Percentiles rank a stretch among this genome's conserved stretches.
phyloP scores from a whole-genome alignment of 257 asterid species.

The Capsicum chinense region DNA sequence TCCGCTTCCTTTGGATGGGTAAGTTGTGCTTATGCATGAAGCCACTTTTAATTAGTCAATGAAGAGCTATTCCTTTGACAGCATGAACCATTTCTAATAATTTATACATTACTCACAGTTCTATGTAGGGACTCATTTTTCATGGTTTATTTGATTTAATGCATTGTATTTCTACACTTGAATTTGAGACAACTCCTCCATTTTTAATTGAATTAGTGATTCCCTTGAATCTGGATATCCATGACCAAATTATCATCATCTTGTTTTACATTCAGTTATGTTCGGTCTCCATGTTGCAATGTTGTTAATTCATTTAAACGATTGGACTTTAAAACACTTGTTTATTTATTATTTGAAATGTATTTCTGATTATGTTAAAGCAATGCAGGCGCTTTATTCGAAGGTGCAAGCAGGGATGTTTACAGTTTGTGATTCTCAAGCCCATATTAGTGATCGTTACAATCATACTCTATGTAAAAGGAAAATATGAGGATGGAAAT shows the following conservation, averaged over 20 bases:
- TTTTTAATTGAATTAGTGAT: background rate
- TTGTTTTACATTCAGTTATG: background rate
- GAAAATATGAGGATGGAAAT: constrained; percentile 91
- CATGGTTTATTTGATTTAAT: background rate
- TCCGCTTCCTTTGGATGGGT: constrained; percentile 96
- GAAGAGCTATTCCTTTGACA: background rate
- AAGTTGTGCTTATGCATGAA: constrained; percentile 39
- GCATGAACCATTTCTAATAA: background rate
- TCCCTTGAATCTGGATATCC: background rate
- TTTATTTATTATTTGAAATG: background rate
- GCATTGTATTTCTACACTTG: constrained; percentile 3
- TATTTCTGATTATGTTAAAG: constrained; percentile 19
- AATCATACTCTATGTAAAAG: constrained; percentile 81
- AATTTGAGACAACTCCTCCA: constrained; percentile 4
- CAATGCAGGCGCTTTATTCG: constrained; percentile 91
- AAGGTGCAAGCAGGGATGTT: constrained; percentile 95
- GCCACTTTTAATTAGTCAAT: constrained; percentile 12
- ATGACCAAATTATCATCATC: background rate
- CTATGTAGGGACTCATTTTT: background rate
- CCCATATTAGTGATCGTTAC: constrained; percentile 82
- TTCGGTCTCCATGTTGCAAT: background rate
- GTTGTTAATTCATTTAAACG: background rate
- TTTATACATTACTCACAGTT: background rate
- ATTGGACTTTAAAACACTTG: background rate
- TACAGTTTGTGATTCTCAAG: constrained; percentile 98